A percentile compares a stretch with the other conserved stretches of the same genome.
Conservation (phyloP, 2,329 filamentous ascomycete genomes). For the Exophiala aquamarina region DNA sequence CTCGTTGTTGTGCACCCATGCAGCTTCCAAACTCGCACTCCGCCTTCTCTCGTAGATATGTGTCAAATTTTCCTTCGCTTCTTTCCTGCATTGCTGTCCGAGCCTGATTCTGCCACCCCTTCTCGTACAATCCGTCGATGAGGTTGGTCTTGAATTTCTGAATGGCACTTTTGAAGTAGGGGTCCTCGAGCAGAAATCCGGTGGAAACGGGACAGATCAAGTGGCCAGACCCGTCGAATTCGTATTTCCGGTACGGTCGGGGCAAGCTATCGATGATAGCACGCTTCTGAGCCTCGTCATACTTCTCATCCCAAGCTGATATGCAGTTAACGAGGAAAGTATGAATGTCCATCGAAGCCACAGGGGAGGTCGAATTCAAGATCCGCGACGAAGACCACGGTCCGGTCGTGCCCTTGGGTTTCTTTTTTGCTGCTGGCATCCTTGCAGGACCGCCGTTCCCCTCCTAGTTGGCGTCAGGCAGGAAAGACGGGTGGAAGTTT, state of each 20-base stretch:
- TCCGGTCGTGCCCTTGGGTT: constrained; percentile 10
- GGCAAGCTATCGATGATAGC: constrained; percentile 24
- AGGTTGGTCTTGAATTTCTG: constrained; percentile 56
- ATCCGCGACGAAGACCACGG: constrained; percentile 21
- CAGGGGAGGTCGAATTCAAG: constrained; percentile 22
- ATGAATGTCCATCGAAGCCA: constrained; percentile 21
- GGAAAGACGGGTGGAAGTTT: not conserved
- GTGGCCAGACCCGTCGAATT: constrained; percentile 12
- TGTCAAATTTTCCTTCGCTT: constrained; percentile 56
- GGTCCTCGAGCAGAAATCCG: constrained; percentile 20
- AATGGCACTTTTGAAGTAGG: constrained; percentile 24
- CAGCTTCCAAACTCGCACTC: constrained; percentile 43
- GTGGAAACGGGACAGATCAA: constrained; percentile 18
- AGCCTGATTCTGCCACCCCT: constrained; percentile 58
- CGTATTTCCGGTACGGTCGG: constrained; percentile 14
- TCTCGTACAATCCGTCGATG: constrained; percentile 54
- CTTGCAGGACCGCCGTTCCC: too few species aligned
- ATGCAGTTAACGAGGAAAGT: constrained; percentile 22
- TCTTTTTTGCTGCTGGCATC: constrained; percentile 10
- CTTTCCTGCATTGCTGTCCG: constrained; percentile 53
- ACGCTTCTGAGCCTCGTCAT: constrained; percentile 24
- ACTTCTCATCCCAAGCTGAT: constrained; percentile 20
- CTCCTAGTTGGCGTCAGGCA: too few species aligned
- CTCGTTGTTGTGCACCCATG: too few species aligned
- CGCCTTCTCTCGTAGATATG: constrained; percentile 54